Conservation (phyloP, 257 asterid genomes). For the Nicotiana knightiana region DNA sequence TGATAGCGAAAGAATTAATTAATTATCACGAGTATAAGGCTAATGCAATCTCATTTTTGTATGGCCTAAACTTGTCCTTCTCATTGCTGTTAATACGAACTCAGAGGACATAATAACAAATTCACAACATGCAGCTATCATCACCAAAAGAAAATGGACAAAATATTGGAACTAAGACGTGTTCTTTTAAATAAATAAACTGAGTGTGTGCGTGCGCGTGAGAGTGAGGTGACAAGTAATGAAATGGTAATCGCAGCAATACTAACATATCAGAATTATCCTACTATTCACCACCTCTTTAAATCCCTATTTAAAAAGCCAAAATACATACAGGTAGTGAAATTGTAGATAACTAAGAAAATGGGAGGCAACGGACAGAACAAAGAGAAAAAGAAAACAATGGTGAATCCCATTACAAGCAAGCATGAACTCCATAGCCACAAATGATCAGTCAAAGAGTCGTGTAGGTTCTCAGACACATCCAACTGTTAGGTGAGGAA, state of each 20-base stretch:
- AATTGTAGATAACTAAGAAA: not conserved
- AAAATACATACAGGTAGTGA: not conserved
- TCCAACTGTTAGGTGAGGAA: not conserved
- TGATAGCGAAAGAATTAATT: conserved; percentile 28
- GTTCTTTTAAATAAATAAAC: not conserved
- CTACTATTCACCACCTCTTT: not conserved
- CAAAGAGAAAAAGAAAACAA: not conserved
- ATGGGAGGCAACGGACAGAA: not conserved
- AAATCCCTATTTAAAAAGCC: not conserved
- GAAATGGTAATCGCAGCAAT: not conserved
- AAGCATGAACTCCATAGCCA: not conserved
- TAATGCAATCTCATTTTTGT: not conserved
- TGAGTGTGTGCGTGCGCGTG: too few relatives aligned
- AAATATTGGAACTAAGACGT: not conserved
- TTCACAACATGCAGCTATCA: not conserved
- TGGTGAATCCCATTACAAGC: not conserved
- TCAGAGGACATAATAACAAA: not conserved
- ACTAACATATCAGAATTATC: not conserved
- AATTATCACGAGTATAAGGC: not conserved
- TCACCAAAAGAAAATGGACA: not conserved
- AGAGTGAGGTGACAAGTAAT: not conserved
- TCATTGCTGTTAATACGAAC: not conserved
- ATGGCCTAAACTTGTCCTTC: not conserved
- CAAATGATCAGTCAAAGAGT: not conserved
- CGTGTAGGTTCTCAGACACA: not conserved